Percentiles rank a stretch among this genome's conserved stretches.
Conservation (phyloP, 2,329 filamentous ascomycete species). For the Monosporascus sp. region DNA sequence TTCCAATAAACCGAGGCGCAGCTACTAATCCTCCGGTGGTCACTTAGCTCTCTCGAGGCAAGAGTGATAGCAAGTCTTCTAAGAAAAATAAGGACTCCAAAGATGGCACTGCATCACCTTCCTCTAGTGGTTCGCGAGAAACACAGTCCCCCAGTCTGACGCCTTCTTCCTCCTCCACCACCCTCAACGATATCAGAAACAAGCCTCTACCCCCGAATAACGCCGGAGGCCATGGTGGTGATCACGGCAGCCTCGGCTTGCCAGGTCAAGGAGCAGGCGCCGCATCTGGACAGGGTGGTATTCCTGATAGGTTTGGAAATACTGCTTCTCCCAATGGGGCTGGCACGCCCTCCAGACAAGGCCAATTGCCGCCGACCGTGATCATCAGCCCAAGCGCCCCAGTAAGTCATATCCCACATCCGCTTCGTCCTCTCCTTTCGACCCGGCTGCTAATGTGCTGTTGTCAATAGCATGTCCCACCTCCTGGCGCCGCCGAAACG, state of each 20-base stretch:
- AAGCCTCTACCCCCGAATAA: slow-evolving; percentile 66
- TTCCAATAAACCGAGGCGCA: slow-evolving; percentile 19
- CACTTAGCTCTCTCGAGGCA: slow-evolving; percentile 80
- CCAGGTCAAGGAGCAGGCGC: slow-evolving; percentile 30
- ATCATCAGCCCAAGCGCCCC: slow-evolving; percentile 93
- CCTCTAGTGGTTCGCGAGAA: slow-evolving; percentile 46
- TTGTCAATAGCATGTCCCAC: slow-evolving; percentile 69
- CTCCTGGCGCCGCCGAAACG: slow-evolving; percentile 88
- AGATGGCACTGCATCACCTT: slow-evolving; percentile 76
- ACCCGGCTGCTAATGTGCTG: slow-evolving; percentile 6
- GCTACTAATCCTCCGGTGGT: slow-evolving; percentile 50
- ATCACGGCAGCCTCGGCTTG: slow-evolving; percentile 36
- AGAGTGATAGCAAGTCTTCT: slow-evolving; percentile 77
- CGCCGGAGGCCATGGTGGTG: slow-evolving; percentile 34
- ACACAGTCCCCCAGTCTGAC: slow-evolving; percentile 63
- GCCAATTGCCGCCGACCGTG: slow-evolving; percentile 73
- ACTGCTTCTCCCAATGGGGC: slow-evolving; percentile 42
- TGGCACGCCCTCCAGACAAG: slow-evolving; percentile 58
- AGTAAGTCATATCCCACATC: slow-evolving; percentile 46
- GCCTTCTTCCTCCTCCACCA: slow-evolving; percentile 83
- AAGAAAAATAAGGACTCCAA: slow-evolving; percentile 69
- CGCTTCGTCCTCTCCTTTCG: slow-evolving; percentile 2
- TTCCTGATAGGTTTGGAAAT: slow-evolving; percentile 30
- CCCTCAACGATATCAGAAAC: slow-evolving; percentile 77
- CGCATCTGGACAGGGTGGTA: slow-evolving; percentile 24